Percentiles rank a stretch among this genome's conserved stretches.
Evolutionary conservation across 257 asterid genomes (phyloP).

Genomic region (Thymus quinquecostatus): DNA sequence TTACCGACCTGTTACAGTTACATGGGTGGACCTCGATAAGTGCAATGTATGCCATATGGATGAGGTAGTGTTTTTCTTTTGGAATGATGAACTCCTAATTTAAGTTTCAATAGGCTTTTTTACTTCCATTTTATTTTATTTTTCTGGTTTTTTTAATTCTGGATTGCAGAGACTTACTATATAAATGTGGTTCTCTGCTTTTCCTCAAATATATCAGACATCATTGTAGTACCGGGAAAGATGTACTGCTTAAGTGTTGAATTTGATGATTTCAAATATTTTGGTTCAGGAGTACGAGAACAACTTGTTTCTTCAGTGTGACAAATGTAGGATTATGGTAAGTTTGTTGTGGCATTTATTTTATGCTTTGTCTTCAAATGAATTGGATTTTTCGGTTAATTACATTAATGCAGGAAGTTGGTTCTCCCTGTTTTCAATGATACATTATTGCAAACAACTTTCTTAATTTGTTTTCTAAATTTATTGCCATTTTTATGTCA

Average conservation of each 20-base stretch:
- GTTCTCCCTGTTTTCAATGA: slow-evolving; percentile 27
- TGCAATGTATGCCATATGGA: slow-evolving; percentile 99
- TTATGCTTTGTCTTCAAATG: slow-evolving; percentile 14
- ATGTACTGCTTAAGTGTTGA: slow-evolving; percentile 3
- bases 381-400: slow-evolving; percentile 16
- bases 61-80: slow-evolving; percentile 61
- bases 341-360: slow-evolving; percentile 31
- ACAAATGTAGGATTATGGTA: slow-evolving; percentile 99
- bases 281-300: slow-evolving; percentile 93
- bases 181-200: slow-evolving; percentile 16
- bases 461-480: slow-evolving; percentile 10
- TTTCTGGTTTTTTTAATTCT: slow-evolving; percentile 26
- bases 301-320: slow-evolving; percentile 97
- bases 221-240: slow-evolving; percentile 18
- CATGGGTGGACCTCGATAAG: slow-evolving; percentile 97
- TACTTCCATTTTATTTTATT: slow-evolving; percentile 11
- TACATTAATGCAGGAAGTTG: slow-evolving; percentile 26
- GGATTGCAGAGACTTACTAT: slow-evolving; percentile 23
- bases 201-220: slow-evolving; percentile 20
- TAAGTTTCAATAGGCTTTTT: slow-evolving; percentile 31
- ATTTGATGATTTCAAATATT: slow-evolving; percentile 36
- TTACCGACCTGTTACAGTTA: slow-evolving; percentile 81
- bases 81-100: slow-evolving; percentile 23
- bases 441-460: slow-evolving; percentile 25
- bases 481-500: slow-evolving; percentile 7